Evolutionary conservation across 768 basidiomycete genomes (phyloP), one percentile per base, ranked within the genome.

Genomic region (Naganishia kalamii): DNA sequence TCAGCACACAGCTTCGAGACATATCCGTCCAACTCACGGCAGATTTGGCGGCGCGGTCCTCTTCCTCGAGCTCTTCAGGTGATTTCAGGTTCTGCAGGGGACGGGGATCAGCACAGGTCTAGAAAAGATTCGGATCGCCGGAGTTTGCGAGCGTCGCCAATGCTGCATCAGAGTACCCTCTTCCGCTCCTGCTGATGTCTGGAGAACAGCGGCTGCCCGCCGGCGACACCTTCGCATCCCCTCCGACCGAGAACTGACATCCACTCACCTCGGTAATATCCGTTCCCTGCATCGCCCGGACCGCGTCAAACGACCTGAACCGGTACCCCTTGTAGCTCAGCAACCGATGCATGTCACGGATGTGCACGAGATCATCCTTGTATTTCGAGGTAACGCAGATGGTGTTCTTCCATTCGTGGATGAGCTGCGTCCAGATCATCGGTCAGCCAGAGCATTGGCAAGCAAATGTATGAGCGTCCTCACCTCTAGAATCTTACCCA

Each of bases 301-400:
- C 69, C 5, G 77, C 77, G 69, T 80, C 79, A 48, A 79, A 80
- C 23, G 80, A 75, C 32, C 79, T 78, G 71, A 81, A 81, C 3
- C 81, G 76, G 64, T 81, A 81, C 7, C 81, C 96, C 75, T 98
- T 99, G 83, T 93, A 97, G 6, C 86, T 88, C 70, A 99, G 78
- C 61, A 99, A 77, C 25, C 94, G 81, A 77, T 97, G 90, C 96
- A 99, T 99, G 80, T 99, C 96, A 70, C 94, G 80, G 65, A 99
- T 96, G 72, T 98, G 97, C 10, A 90, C 90, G 50, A 99, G 81
- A 78, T 98, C 94, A 65, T 98, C 96, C 75, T 90, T 91, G 86
- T 91, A 93, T 75, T 93, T 86, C 49, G 88, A 89, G 33, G 89
- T 87, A 0, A 81, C 74, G 74, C 94, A 98, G 48, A 99, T 89